Base-by-base conservation (phyloP, 2,329 filamentous ascomycete genomes). In the Dryadomyces sulphureus region DNA sequence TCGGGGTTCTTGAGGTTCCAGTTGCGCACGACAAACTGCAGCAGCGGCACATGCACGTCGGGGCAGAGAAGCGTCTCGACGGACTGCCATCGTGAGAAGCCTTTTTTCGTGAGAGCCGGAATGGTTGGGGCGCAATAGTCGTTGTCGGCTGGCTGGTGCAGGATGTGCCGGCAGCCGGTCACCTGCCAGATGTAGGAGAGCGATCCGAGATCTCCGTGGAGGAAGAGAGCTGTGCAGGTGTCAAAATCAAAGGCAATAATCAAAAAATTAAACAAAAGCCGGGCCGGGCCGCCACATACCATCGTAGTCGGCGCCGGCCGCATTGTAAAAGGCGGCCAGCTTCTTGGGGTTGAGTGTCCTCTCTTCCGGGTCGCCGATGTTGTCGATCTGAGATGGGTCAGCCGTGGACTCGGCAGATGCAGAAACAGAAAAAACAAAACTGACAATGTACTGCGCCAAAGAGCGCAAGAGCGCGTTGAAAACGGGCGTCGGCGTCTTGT, bases 181-280 rank as follows among this genome's bases (percentile, higher is more conserved):
- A 84, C 84, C 57, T 87, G 84, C 71, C 93, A 96, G 53, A 95
- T 92, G 65, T 87, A 93, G 24, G 89, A 92, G 51, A 98, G 79
- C 38, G 82, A 81, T 34, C 77, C 67, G 49, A 80, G 66, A 19
- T 83, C 79, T 30, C 83, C 85, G 3, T 81, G 72, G 38, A 90
- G 68, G 60, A 96, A 96, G 45, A 96, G 75, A 21, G 72, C 75
- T 77, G 6, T 2, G 17, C 12, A 20, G 20, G 43, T 39, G n/a
- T 22, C 21, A 5, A 5, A 20, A 22, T 6, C 16, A 21, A 14
- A 38, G 22, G 12, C 25, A 30, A 30, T 7, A 7, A 30, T 30
- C n/a, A n/a, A 32, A 32, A 8, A 8, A 8, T 12, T 14, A 32
- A 32, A 8, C 27, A 32, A 32, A 21, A 36, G 21, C 22, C 5